phyloP scores from a whole-genome alignment of 768 basidiomycete genomes.

The Flagelloscypha sp. region DNA sequence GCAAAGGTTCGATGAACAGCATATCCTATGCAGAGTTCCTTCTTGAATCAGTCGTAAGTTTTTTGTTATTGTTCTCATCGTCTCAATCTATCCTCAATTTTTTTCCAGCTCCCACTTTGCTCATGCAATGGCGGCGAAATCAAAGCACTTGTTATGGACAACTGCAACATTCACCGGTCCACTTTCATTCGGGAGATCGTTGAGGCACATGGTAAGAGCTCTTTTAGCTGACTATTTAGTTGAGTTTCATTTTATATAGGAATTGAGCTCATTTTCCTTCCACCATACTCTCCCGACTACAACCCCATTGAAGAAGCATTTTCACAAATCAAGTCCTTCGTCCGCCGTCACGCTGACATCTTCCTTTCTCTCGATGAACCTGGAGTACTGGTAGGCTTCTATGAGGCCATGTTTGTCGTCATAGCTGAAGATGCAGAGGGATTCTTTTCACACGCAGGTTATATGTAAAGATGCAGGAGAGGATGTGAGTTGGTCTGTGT shows the following conservation, averaged over 20 bases:
- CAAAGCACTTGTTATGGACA: slow-evolving; percentile 26
- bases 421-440: slow-evolving; percentile 19
- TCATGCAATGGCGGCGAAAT: slow-evolving; percentile 10
- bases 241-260: slow-evolving; percentile 11
- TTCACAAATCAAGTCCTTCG: slow-evolving; percentile 24
- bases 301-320: slow-evolving; percentile 35
- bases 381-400: slow-evolving; percentile 20
- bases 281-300: slow-evolving; percentile 31
- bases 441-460: slow-evolving; percentile 25
- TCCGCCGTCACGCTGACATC: slow-evolving; percentile 15
- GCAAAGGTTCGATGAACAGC: slow-evolving; percentile 22
- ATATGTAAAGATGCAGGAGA: slow-evolving; percentile 12
- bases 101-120: slow-evolving; percentile 14
- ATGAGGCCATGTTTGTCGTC: slow-evolving; percentile 18
- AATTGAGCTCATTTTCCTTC: slow-evolving; percentile 22
- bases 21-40: slow-evolving; percentile 17
- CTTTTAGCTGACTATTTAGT: background rate
- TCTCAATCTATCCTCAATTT: slow-evolving; percentile 15
- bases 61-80: slow-evolving; percentile 5
- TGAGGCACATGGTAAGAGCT: slow-evolving; percentile 11
- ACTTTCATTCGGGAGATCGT: slow-evolving; percentile 19
- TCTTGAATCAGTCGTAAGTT: slow-evolving; percentile 17
- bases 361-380: slow-evolving; percentile 4
- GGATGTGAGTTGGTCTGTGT: too few species aligned
- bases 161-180: slow-evolving; percentile 24